Evolutionary conservation across 1,139 yeast species (phyloP), one percentile per base, ranked within the genome.

Genomic region (Kurtzmaniella natalensis): DNA sequence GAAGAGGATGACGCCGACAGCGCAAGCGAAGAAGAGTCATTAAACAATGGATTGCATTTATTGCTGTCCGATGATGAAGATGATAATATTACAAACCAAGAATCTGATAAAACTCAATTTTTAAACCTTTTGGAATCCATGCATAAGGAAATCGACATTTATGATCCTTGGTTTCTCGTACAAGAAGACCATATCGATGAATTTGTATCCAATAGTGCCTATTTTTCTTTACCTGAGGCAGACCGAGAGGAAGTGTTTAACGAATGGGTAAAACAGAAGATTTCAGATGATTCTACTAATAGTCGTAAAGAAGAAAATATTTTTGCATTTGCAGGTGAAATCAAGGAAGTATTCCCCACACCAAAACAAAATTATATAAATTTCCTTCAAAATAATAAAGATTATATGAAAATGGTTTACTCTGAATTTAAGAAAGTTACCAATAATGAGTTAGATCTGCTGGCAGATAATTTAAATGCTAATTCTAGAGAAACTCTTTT

Each of bases 111-210:
- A 4, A 32, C 20, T 13, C 31, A 20, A 2, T 61, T 61, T 38
- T 36, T 38, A 4, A 28, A 32, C 2, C 47, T 68, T 14, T 50
- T 69, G 5, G 54, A 59, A 20, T 28, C 37, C 5, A 47, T 49
- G 34, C 40, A 49, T 25, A 40, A 48, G 17, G 40, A 42, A 25
- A 59, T 67, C 15, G 59, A 68, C 4, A 32, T 50, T 17, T 62
- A 52, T 42, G 66, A 66, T 28, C 59, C 70, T 3, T 69, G 72
- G 69, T 51, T 51, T 32, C 39, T 69, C 18, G 56, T 67, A 1
- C 66, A 65, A 39, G 72, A 67, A 34, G 65, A 61, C 18, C 43
- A 61, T 13, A 49, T 64, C 8, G 32, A 46, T 2, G 59, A 57
- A 14, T 48, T 68, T 15, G 55, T 52, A 7, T 48, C 50, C 26